Percentiles rank a stretch among this genome's conserved stretches.
These are phyloP conservation scores for Xanthoconium stramineum DNA, from an alignment of 768 basidiomycete genomes.

Conservation along the genomic window DNA sequence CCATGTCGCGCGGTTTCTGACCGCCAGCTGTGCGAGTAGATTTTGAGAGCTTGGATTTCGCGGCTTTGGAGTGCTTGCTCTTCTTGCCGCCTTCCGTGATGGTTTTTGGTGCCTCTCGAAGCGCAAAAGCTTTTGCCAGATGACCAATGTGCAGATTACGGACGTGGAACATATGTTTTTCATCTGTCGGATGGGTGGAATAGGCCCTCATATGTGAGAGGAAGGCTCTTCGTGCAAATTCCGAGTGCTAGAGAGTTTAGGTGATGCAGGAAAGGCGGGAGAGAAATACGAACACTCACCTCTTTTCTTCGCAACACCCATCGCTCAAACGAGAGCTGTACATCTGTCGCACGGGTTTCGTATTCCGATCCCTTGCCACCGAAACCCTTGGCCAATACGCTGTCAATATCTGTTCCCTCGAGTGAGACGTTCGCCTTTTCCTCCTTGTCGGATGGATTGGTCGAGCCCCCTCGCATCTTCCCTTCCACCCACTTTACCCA, in stretches of 20 bases:
- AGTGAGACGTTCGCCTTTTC: slow-evolving; percentile 47
- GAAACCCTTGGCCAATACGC: slow-evolving; percentile 75
- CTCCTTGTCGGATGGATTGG: slow-evolving; percentile 24
- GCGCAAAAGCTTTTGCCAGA: slow-evolving; percentile 85
- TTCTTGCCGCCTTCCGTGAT: slow-evolving; percentile 30
- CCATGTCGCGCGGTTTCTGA: slow-evolving; percentile 33
- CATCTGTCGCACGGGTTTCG: slow-evolving; percentile 90
- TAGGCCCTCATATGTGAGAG: slow-evolving; percentile 94
- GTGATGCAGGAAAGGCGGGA: slow-evolving; percentile 2
- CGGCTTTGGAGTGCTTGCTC: not conserved
- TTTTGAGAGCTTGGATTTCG: slow-evolving; percentile 4
- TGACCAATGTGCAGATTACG: slow-evolving; percentile 93
- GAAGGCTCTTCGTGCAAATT: slow-evolving; percentile 80
- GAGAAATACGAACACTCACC: slow-evolving; percentile 41
- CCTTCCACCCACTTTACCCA: slow-evolving; percentile 91
- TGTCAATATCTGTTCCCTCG: slow-evolving; percentile 61
- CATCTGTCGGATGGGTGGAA: slow-evolving; percentile 91
- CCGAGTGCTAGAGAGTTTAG: slow-evolving; percentile 56
- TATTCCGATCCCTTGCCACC: slow-evolving; percentile 80
- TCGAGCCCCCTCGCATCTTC: slow-evolving; percentile 64
- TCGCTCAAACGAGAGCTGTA: slow-evolving; percentile 90
- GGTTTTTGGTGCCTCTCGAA: slow-evolving; percentile 74
- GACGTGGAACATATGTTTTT: slow-evolving; percentile 97
- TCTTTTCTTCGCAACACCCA: slow-evolving; percentile 79
- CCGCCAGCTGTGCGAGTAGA: slow-evolving; percentile 16